Evolutionary conservation across 1,284 basidiomycete genomes (phyloP).

Genomic region (Sutorius eximius): DNA sequence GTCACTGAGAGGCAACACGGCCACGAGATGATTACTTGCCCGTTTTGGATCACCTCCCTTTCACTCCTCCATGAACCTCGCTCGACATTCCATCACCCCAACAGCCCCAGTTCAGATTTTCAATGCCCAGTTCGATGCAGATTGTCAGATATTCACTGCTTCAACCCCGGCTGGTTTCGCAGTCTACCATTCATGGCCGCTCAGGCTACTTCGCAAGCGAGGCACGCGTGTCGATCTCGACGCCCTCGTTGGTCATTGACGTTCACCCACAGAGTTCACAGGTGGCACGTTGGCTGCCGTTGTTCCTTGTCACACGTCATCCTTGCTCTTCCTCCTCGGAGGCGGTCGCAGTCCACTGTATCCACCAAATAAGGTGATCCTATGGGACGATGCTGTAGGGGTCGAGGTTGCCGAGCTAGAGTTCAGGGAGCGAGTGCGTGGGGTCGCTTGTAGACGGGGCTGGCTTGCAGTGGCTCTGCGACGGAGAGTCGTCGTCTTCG

Average conservation of each 20-base stretch:
- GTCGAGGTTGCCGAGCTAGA: slow-evolving; percentile 86
- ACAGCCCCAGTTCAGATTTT: slow-evolving; percentile 76
- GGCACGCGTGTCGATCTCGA: slow-evolving; percentile 47
- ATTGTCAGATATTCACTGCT: slow-evolving; percentile 79
- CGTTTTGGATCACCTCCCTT: too few relatives aligned
- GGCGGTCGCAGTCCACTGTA: slow-evolving; percentile 90
- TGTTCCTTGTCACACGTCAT: slow-evolving; percentile 80
- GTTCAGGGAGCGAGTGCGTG: slow-evolving; percentile 85
- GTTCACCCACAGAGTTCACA: slow-evolving; percentile 54
- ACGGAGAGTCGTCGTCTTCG: slow-evolving; percentile 77
- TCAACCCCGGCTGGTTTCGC: slow-evolving; percentile 86
- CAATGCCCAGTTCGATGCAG: slow-evolving; percentile 75
- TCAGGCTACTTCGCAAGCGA: slow-evolving; percentile 76
- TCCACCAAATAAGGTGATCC: slow-evolving; percentile 90
- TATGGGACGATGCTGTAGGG: slow-evolving; percentile 82
- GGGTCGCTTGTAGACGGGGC: slow-evolving; percentile 75
- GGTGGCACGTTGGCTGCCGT: slow-evolving; percentile 79
- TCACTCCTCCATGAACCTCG: slow-evolving; percentile 74
- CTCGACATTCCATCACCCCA: slow-evolving; percentile 81
- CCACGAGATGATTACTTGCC: too few relatives aligned
- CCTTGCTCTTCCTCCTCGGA: slow-evolving; percentile 86
- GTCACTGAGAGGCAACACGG: too few relatives aligned
- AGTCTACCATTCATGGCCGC: slow-evolving; percentile 79
- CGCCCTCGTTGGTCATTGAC: slow-evolving; percentile 3
- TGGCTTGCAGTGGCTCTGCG: slow-evolving; percentile 84